Evolutionary conservation across 176 grass and related monocot genomes (phyloP).

Genomic region (Triticum turgidum): DNA sequence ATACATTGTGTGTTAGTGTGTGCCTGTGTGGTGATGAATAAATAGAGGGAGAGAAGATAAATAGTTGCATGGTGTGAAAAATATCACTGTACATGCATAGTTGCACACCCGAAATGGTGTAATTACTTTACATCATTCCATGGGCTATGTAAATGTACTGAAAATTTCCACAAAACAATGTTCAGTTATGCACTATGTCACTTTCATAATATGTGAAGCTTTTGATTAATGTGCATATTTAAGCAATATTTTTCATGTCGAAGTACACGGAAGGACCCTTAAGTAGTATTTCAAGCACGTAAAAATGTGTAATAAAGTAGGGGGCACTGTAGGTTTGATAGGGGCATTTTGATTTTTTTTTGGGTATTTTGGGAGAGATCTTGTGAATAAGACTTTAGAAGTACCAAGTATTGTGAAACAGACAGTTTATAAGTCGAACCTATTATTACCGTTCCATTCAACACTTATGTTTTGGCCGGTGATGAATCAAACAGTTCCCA

Average conservation of each 20-base stretch:
- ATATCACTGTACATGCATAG: not conserved
- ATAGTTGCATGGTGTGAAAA: not conserved
- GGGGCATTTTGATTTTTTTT: not conserved
- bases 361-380: not conserved
- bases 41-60: not conserved
- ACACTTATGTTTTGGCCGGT: not conserved
- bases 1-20: not conserved
- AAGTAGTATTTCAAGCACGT: not conserved
- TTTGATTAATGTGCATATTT: not conserved
- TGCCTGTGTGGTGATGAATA: constrained; percentile 1
- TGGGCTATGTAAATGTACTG: not conserved
- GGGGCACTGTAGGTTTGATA: constrained; percentile 1
- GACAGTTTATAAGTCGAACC: not conserved
- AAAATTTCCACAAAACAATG: constrained; percentile 5
- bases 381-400: not conserved
- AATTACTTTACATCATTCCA: not conserved
- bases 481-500: not conserved
- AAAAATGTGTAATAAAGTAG: not conserved
- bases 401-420: not conserved
- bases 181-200: not conserved
- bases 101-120: not conserved
- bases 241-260: not conserved
- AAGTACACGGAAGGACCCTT: not conserved
- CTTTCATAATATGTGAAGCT: not conserved
- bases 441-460: not conserved